Evolutionary conservation across 129 eudicot genomes (phyloP), one percentile per base, ranked within the genome.

Genomic region (Rutidosis leptorrhynchoides): DNA sequence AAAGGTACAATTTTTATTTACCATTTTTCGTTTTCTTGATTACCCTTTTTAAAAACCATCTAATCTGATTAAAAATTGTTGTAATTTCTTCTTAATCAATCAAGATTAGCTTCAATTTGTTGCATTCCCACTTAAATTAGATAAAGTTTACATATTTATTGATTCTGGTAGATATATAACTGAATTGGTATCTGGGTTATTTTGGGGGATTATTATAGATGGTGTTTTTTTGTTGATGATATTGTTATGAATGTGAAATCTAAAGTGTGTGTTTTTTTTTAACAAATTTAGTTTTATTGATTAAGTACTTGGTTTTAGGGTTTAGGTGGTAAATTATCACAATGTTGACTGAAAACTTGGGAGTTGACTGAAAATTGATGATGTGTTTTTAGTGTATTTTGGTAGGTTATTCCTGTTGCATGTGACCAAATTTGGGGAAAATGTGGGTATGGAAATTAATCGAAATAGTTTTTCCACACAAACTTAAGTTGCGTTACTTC

Each of bases 281-380:
- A 42, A 2, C 48, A 14, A 42, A 11, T 42, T 42, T 42, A 7
- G 15, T 42, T 42, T 42, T 6, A 19, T n/a, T 48, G 55, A 8
- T 48, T 48, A 8, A 8, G 16, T 37, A 37, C 16, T 37, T 37
- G 3, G 3, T 9, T 11, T 11, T 37, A 11, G 16, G 45, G 45
- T 40, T 40, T 40, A 40, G 46, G 56, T 58, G 33, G 17, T 25
- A 32, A 24, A 35, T 17, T 17, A 6, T 23, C 0, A 62, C 7
- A 6, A 51, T 0, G 26, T 72, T 72, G 77, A 72, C 37, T 63
- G 23, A 53, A 17, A 62, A 15, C 49, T 51, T 17, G 64, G 32
- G 28, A 52, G 71, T 53, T 70, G 62, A 65, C 68, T 58, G n/a
- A 45, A 49, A 26, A 48, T 12, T 69, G 65, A 8, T 40, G 57